phyloP scores from a whole-genome alignment of 768 basidiomycete species.

The Leccinum subgranulosum region DNA sequence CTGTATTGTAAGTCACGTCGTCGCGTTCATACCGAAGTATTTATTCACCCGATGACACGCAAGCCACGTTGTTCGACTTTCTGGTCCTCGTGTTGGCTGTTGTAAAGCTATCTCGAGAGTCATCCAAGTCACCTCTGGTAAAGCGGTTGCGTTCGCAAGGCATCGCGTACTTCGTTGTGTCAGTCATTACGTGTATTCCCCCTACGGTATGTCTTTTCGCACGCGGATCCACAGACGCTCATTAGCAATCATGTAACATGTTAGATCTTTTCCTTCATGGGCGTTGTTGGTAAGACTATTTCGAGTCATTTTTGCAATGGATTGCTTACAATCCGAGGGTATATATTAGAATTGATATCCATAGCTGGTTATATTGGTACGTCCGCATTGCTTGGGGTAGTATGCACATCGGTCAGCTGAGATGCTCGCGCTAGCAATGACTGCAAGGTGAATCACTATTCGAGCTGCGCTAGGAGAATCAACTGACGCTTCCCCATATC shows the following conservation, averaged over 20 bases:
- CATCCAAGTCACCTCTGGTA: constrained; percentile 15
- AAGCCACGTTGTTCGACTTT: constrained; percentile 24
- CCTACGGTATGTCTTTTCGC: constrained; percentile 2
- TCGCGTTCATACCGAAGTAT: not conserved
- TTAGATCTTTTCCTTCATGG: constrained; percentile 16
- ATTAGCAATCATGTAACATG: not conserved
- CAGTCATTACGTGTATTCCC: constrained; percentile 15
- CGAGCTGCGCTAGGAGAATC: not conserved
- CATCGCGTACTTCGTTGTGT: constrained; percentile 19
- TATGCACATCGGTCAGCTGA: not conserved
- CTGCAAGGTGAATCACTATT: constrained; percentile 11
- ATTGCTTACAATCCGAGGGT: not conserved
- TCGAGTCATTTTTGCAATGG: not conserved
- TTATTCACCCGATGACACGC: not conserved
- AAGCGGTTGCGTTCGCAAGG: constrained; percentile 19
- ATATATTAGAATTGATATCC: constrained; percentile 1
- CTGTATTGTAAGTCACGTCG: constrained; percentile 17
- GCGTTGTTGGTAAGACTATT: not conserved
- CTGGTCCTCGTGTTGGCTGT: constrained; percentile 18
- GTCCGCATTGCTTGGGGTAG: not conserved
- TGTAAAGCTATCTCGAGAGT: constrained; percentile 12
- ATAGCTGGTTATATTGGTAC: constrained; percentile 7
- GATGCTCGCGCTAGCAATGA: constrained; percentile 4
- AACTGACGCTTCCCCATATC: not conserved
- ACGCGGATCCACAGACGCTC: not conserved